Conservation (phyloP, 768 basidiomycete species). For the Mycena venus region DNA sequence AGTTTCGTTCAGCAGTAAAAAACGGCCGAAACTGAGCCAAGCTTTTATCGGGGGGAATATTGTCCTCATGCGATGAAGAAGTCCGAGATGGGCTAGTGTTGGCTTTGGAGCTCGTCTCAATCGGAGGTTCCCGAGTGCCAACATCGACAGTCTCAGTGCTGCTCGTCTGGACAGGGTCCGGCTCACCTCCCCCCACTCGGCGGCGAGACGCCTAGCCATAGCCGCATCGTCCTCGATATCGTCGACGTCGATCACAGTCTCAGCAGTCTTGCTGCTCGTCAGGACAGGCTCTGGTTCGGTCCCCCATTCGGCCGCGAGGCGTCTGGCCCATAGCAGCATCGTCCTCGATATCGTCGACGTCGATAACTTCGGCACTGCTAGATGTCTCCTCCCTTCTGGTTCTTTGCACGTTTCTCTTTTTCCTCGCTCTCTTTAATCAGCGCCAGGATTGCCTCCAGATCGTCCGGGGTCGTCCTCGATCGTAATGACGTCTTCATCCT, state of each 20-base stretch:
- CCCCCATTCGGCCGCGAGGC: too few species aligned
- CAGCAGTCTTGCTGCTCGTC: neutral
- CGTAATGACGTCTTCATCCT: constrained; percentile 33
- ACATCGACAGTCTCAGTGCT: constrained; percentile 19
- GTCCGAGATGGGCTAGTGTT: neutral
- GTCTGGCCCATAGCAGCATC: too few species aligned
- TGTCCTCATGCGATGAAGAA: neutral
- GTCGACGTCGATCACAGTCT: constrained; percentile 23
- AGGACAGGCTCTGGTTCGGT: too few species aligned
- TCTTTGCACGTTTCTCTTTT: constrained; percentile 50
- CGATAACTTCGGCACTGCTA: constrained; percentile 20
- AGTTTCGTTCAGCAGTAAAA: constrained; percentile 52
- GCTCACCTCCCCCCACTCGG: constrained; percentile 53
- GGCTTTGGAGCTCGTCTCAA: constrained; percentile 7
- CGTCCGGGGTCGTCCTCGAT: constrained; percentile 53
- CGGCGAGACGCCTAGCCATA: constrained; percentile 54
- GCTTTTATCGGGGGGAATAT: constrained; percentile 45
- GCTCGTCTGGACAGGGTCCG: constrained; percentile 18
- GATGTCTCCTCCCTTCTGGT: constrained; percentile 22
- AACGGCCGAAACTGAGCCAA: constrained; percentile 49
- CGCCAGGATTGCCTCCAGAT: constrained; percentile 54
- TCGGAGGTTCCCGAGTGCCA: constrained; percentile 21
- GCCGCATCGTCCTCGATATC: constrained; percentile 52
- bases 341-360: too few species aligned
- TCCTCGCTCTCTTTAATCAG: constrained; percentile 59